Evolutionary conservation across 202 grass and related monocot species (phyloP).

Genomic region (Carex sylvatica): DNA sequence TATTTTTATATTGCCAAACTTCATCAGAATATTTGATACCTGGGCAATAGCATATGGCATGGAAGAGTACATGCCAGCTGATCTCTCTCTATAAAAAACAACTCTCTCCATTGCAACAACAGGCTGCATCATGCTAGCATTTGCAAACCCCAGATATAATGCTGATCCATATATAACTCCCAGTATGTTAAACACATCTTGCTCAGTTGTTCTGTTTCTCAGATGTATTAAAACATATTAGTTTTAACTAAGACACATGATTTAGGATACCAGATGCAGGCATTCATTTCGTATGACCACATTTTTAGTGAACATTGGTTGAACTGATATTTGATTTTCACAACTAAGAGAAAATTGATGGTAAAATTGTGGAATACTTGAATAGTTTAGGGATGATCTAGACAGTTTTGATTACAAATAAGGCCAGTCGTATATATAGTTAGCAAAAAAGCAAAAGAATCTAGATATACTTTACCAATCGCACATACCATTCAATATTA

Average conservation of each 20-base stretch:
- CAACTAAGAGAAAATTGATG: background rate
- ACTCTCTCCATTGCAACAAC: constrained; percentile 68
- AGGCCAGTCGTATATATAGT: background rate
- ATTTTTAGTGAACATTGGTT: background rate
- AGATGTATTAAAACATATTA: constrained; percentile 9
- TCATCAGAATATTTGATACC: constrained; percentile 35
- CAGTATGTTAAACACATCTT: constrained; percentile 92
- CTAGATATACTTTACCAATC: background rate
- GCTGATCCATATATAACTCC: constrained; percentile 60
- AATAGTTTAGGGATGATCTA: background rate
- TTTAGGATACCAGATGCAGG: background rate
- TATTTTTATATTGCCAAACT: background rate
- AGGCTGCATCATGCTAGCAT: constrained; percentile 69
- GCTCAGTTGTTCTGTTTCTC: constrained; percentile 51
- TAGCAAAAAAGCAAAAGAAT: background rate
- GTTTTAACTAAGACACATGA: background rate
- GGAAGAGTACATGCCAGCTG: constrained; percentile 67
- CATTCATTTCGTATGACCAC: background rate
- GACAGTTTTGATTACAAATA: background rate
- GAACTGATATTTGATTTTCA: background rate
- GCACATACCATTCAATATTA: background rate
- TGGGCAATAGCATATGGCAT: constrained; percentile 79
- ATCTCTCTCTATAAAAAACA: constrained; percentile 70
- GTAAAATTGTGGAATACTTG: background rate
- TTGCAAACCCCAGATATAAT: constrained; percentile 82